These are phyloP conservation scores for Artemisia annua DNA, from an alignment of 129 eudicot genomes.

Conservation along the genomic window DNA sequence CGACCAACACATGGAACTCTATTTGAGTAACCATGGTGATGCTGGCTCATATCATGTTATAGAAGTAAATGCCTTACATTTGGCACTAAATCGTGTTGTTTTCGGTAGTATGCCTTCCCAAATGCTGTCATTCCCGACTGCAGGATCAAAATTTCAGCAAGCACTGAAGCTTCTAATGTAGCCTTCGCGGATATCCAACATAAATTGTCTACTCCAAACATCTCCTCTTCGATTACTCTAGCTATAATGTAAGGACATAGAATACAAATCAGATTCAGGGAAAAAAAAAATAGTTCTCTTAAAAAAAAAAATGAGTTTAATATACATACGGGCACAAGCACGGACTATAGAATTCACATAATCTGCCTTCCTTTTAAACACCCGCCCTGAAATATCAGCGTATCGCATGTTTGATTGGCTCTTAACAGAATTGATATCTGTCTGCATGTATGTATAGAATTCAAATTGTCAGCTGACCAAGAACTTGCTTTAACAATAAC, in stretches of 20 bases:
- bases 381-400: constrained; percentile 55
- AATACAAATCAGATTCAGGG: neutral
- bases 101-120: constrained; percentile 80
- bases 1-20: too few species aligned
- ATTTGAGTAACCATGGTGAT: neutral
- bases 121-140: constrained; percentile 93
- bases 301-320: neutral
- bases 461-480: neutral
- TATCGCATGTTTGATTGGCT: constrained; percentile 74
- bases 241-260: constrained; percentile 42
- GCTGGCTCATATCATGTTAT: constrained; percentile 5
- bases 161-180: constrained; percentile 75
- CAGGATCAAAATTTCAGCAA: constrained; percentile 66
- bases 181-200: constrained; percentile 92
- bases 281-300: neutral
- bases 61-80: constrained; percentile 45
- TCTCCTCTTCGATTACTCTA: constrained; percentile 95
- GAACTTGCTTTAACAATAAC: constrained; percentile 6
- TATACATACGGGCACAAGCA: constrained; percentile 93
- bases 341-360: constrained; percentile 74
- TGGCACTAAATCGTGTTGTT: constrained; percentile 72
- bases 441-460: constrained; percentile 43
- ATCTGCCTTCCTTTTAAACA: constrained; percentile 71
- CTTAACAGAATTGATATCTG: constrained; percentile 66
- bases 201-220: constrained; percentile 86